Evolutionary conservation across 2,329 filamentous ascomycete species (phyloP), one percentile per base, ranked within the genome.

Genomic region (Microcyclosporella mali): DNA sequence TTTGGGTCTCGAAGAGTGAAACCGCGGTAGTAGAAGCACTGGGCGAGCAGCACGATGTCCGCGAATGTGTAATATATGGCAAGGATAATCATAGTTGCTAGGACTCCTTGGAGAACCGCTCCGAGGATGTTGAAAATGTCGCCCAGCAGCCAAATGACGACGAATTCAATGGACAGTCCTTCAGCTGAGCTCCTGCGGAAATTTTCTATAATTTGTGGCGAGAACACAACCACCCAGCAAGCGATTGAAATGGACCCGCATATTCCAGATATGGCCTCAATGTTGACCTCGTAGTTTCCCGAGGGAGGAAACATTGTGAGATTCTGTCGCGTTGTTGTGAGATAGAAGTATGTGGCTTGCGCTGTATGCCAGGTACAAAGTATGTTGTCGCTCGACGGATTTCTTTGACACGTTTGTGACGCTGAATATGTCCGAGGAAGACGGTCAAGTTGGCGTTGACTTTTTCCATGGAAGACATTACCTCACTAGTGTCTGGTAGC

Each of bases 171-270:
- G 0, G 87, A 94, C 1, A 97, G 74, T 2, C 88, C 90, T 62
- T 95, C 88, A 45, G 88, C 87, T 31, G 85, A 94, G 53, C 79
- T 72, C 43, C 88, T 79, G 50, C 82, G 82, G 69, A 95, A 95
- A 63, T 95, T 95, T 61, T 95, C 88, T 56, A 95, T 83, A 56
- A 98, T 95, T 57, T 98, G 92, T 2, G 92, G 92, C 1, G 88
- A 92, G 70, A 95, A 98, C 45, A 98, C 92, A 28, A 97, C 87
- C 44, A 97, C 85, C 92, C 92, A 95, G 64, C 89, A 95, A 38
- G 89, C 89, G 62, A 98, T 95, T 34, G 88, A 95, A 55, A 98
- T 89, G 7, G 89, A 95, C 28, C 89, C 90, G 68, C 84, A 88
- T 57, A 95, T 95, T 41, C 90, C 90, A 56, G 87, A 94, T 58